Evolutionary conservation across 331 rosid genomes (phyloP).

Genomic region (Acacia pycnantha): DNA sequence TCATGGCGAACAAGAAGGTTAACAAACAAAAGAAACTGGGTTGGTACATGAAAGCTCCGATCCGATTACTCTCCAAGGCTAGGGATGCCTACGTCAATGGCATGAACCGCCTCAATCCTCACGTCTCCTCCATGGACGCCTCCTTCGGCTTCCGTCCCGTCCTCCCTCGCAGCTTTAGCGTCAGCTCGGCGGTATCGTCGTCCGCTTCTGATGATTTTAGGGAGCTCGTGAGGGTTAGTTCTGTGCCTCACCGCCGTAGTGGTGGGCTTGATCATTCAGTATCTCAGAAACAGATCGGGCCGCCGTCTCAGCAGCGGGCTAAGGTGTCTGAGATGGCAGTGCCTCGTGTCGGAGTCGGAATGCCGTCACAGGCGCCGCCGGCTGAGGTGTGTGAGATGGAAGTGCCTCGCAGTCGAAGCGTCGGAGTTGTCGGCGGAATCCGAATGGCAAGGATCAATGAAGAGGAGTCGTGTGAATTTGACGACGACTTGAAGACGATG

Average conservation of each 20-base stretch:
- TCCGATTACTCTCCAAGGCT: constrained; percentile 44
- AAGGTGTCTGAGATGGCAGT: too few relatives aligned
- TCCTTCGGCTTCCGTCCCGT: constrained; percentile 45
- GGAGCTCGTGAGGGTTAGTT: constrained; percentile 59
- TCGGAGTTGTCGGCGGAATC: neutral
- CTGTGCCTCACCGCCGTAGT: neutral
- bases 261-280: neutral
- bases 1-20: constrained; percentile 21
- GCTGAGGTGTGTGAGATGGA: neutral
- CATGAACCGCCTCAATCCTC: constrained; percentile 43
- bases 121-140: constrained; percentile 26
- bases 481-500: constrained; percentile 31
- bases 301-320: neutral
- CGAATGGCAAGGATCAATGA: constrained; percentile 64
- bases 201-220: constrained; percentile 34
- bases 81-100: constrained; percentile 58
- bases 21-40: constrained; percentile 31
- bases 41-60: constrained; percentile 42
- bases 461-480: constrained; percentile 48
- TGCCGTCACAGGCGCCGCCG: neutral
- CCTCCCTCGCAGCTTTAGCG: constrained; percentile 67
- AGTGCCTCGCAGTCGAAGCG: constrained; percentile 49
- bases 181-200: constrained; percentile 32
- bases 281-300: neutral
- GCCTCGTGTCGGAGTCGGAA: too few relatives aligned